phyloP scores from a whole-genome alignment of 768 basidiomycete species.

The Cubamyces sp. region DNA sequence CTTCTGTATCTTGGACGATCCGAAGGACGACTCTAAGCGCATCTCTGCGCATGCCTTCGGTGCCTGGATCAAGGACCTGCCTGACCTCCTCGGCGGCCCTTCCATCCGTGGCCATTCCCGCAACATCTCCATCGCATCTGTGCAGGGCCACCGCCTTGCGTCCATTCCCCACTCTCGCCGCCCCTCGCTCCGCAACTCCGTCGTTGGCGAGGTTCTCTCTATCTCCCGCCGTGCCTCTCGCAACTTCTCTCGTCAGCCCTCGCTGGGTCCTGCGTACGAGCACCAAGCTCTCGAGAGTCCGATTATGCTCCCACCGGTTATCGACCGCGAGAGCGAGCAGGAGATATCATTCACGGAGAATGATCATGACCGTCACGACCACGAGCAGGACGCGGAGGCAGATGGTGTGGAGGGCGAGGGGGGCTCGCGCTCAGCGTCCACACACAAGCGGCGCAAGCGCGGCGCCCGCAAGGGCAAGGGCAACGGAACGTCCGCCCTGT shows the following conservation, averaged over 20 bases:
- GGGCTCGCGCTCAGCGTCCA: constrained; percentile 66
- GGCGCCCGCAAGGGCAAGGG: constrained; percentile 86
- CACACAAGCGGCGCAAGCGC: constrained; percentile 79
- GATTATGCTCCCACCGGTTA: constrained; percentile 27
- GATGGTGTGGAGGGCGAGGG: constrained; percentile 33
- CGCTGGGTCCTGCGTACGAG: constrained; percentile 45
- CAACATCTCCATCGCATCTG: constrained; percentile 61
- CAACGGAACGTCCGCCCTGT: constrained; percentile 31
- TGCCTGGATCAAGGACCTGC: constrained; percentile 82
- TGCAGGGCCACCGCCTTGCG: constrained; percentile 64
- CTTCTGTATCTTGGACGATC: constrained; percentile 76
- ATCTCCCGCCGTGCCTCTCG: constrained; percentile 50
- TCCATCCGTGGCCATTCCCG: constrained; percentile 50
- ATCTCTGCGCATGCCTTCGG: constrained; percentile 86
- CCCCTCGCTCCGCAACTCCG: constrained; percentile 69
- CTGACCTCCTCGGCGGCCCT: constrained; percentile 60
- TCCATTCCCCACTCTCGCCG: constrained; percentile 71
- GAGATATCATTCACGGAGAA: constrained; percentile 42
- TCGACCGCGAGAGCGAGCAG: constrained; percentile 37
- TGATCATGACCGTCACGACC: constrained; percentile 22
- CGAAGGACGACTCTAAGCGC: constrained; percentile 61
- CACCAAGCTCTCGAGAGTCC: constrained; percentile 23
- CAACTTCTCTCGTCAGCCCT: constrained; percentile 67
- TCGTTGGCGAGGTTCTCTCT: constrained; percentile 42
- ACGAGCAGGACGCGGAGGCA: constrained; percentile 41